phyloP scores from a whole-genome alignment of 371 early-diverging fungal genomes.

The Smittium culicis region DNA sequence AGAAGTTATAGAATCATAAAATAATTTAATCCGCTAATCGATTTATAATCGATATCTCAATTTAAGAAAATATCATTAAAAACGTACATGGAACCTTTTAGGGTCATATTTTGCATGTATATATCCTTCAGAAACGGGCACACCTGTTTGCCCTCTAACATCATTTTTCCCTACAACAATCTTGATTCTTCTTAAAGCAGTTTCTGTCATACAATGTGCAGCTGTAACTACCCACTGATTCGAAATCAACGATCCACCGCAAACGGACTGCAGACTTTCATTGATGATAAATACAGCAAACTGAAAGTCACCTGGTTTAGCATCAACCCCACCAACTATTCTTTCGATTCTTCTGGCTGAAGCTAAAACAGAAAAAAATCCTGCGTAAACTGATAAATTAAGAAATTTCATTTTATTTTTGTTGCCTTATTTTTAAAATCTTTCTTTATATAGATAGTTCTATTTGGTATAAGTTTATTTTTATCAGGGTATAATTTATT shows the following conservation, averaged over 20 bases:
- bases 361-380: no score
- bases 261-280: conserved; percentile 18
- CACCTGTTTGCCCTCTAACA: conserved; percentile 18
- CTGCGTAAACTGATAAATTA: no score
- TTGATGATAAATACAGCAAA: conserved; percentile 27
- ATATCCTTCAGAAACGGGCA: conserved; percentile 13
- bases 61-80: neutral
- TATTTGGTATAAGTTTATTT: no score
- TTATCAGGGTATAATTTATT: no score
- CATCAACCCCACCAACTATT: conserved; percentile 27
- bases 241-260: conserved; percentile 30
- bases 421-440: no score
- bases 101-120: conserved; percentile 21
- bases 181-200: conserved; percentile 12
- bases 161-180: conserved; percentile 20
- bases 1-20: no score
- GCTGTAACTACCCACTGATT: conserved; percentile 18
- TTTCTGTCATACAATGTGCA: conserved; percentile 22
- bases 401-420: no score
- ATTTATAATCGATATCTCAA: neutral
- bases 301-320: conserved; percentile 17
- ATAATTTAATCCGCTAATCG: neutral
- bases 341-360: no score
- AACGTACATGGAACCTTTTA: neutral
- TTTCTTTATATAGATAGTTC: no score